phyloP scores from a whole-genome alignment of 495 filamentous ascomycete genomes.

The Aspergillus sclerotioniger region DNA sequence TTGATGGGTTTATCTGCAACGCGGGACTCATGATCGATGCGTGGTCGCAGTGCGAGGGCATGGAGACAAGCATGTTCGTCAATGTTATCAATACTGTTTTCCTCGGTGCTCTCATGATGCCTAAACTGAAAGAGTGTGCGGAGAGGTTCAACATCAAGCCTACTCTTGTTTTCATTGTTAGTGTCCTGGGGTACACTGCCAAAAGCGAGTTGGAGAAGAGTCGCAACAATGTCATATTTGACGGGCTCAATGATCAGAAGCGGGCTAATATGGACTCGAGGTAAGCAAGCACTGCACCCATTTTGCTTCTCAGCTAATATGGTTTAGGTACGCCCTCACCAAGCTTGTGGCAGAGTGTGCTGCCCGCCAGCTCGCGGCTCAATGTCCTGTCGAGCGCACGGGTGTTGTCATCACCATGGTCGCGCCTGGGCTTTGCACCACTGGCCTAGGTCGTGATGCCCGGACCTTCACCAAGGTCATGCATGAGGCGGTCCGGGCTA shows the following conservation, averaged over 20 bases:
- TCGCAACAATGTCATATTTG: slow-evolving; percentile 4
- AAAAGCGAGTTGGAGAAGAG: slow-evolving; percentile 21
- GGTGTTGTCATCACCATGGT: slow-evolving; percentile 41
- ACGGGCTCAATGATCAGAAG: slow-evolving; percentile 22
- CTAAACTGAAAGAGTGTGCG: slow-evolving; percentile 25
- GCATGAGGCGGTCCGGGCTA: slow-evolving; percentile 9
- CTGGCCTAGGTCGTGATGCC: slow-evolving; percentile 31
- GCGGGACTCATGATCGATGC: slow-evolving; percentile 26
- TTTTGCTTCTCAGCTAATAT: slow-evolving; percentile 17
- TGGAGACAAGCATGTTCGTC: slow-evolving; percentile 39
- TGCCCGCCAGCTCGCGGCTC: slow-evolving; percentile 29
- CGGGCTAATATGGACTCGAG: slow-evolving; percentile 16
- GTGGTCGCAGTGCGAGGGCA: slow-evolving; percentile 28
- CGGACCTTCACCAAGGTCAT: slow-evolving; percentile 17
- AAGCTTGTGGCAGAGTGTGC: slow-evolving; percentile 42
- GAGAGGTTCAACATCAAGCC: slow-evolving; percentile 11
- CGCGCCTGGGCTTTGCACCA: slow-evolving; percentile 44
- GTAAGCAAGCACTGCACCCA: slow-evolving; percentile 16
- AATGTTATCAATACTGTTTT: slow-evolving; percentile 47
- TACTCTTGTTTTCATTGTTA: slow-evolving; percentile 13
- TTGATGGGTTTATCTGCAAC: slow-evolving; percentile 38
- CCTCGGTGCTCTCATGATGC: slow-evolving; percentile 26
- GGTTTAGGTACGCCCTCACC: slow-evolving; percentile 23
- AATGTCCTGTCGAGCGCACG: slow-evolving; percentile 25
- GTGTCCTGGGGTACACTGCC: slow-evolving; percentile 19